These are phyloP conservation scores for Mucor irregularis DNA, from an alignment of 371 early-diverging fungal genomes.

Conservation along the genomic window DNA sequence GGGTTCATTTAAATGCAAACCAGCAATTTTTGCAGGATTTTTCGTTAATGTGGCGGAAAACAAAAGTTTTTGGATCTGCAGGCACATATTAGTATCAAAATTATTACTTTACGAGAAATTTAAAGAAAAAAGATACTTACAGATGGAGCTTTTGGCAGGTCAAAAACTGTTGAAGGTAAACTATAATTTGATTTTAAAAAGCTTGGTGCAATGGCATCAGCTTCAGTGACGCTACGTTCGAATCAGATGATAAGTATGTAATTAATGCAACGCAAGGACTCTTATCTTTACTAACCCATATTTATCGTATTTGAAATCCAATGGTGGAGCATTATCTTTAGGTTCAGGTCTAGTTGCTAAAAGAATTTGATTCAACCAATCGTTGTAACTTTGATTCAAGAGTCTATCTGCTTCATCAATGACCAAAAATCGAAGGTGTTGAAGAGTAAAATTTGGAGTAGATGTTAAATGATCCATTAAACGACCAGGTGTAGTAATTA, in stretches of 20 bases:
- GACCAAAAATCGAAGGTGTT: slow-evolving; percentile 86
- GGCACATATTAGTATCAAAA: neutral
- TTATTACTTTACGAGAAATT: no score
- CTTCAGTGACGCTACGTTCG: slow-evolving; percentile 41
- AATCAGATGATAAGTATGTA: neutral
- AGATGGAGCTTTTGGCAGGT: slow-evolving; percentile 53
- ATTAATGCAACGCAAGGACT: neutral
- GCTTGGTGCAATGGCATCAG: slow-evolving; percentile 60
- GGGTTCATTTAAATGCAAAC: slow-evolving; percentile 76
- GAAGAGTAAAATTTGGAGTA: slow-evolving; percentile 88
- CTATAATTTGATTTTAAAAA: slow-evolving; percentile 46
- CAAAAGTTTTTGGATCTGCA: slow-evolving; percentile 79
- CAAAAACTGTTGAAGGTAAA: slow-evolving; percentile 53
- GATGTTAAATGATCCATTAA: slow-evolving; percentile 86
- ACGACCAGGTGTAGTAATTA: slow-evolving; percentile 96
- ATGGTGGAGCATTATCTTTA: neutral
- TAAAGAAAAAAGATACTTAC: slow-evolving; percentile 25
- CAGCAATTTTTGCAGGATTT: slow-evolving; percentile 90
- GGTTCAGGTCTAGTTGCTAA: slow-evolving; percentile 66
- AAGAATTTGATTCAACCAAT: slow-evolving; percentile 88
- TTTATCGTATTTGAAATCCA: slow-evolving; percentile 29
- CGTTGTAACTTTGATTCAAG: slow-evolving; percentile 87
- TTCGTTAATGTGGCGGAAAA: slow-evolving; percentile 94
- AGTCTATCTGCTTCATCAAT: slow-evolving; percentile 98
- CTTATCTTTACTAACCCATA: slow-evolving; percentile 23